Evolutionary conservation across 495 filamentous ascomycete species (phyloP), one percentile per base, ranked within the genome.

Genomic region (Lasiosphaeria miniovina): DNA sequence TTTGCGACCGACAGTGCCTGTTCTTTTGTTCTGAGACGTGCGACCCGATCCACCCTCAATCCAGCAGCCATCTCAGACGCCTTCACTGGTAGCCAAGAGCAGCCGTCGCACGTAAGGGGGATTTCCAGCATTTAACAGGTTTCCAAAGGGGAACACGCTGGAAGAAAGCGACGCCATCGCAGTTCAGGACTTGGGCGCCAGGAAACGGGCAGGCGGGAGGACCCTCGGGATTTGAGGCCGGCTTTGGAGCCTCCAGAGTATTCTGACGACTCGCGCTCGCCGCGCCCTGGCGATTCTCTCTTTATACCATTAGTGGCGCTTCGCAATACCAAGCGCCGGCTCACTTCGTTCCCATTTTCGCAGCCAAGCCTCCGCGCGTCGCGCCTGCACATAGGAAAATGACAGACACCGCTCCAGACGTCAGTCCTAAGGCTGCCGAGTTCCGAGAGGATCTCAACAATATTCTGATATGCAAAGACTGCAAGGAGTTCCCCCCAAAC

Each of bases 401-500:
- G 62, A 55, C 69, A 49, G 43, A 43, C 15, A 31, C 33, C 4
- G 24, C 52, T 6, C 45, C 50, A 41, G 53, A 59, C 12, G 36
- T 24, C 17, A 14, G 56, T 33, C 53, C 52, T 38, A 54, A 71
- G 52, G 49, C 50, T 15, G 65, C 62, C 55, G 67, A 67, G 46
- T 75, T 63, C 55, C 69, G 71, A 51, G 72, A 80, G 61, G 94
- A 98, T 65, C 83, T 98, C 45, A 95, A 90, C 71, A 84, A 89
- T 66, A 84, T 83, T 52, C 70, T 97, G 58, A 85, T 90, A 41
- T 98, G 94, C 72, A 84, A 80, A 1, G 94, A 98, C 67, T 98
- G 94, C 79, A 88, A 88, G 66, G 94, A 97, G 67, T 74, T 84
- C 32, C 94, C 94, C 17, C 93, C 94, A 0, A 91, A 96, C 61